Evolutionary conservation across 257 asterid genomes (phyloP).

Genomic region (Thymus mandschuricus): DNA sequence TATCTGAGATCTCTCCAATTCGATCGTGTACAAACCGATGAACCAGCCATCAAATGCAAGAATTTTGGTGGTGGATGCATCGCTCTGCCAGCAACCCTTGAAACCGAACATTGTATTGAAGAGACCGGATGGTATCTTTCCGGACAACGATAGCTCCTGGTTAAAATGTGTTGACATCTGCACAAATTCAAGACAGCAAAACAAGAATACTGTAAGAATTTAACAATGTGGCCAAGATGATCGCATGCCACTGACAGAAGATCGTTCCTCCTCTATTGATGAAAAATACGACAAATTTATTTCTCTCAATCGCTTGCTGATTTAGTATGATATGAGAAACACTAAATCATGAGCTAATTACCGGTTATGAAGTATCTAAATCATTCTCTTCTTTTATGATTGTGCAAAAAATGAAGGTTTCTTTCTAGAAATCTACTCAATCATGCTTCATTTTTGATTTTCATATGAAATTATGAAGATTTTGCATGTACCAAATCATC

Average conservation of each 20-base stretch:
- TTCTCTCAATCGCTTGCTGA: background rate
- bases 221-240: background rate
- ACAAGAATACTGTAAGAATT: background rate
- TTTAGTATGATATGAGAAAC: background rate
- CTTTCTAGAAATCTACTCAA: no score
- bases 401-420: background rate
- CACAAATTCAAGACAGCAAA: constrained; percentile 32
- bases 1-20: constrained; percentile 70
- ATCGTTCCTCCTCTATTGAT: background rate
- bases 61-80: constrained; percentile 73
- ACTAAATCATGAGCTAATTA: background rate
- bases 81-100: constrained; percentile 94
- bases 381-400: background rate
- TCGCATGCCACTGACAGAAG: background rate
- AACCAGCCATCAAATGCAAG: constrained; percentile 96
- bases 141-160: constrained; percentile 76
- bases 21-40: constrained; percentile 78
- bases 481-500: no score
- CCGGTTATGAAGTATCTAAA: no score
- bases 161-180: constrained; percentile 91
- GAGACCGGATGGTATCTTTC: constrained; percentile 90
- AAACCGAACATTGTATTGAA: constrained; percentile 82
- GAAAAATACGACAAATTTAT: background rate
- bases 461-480: no score
- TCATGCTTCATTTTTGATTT: no score